Conservation (phyloP, 2,329 filamentous ascomycete genomes). For the Fusarium dimerum region DNA sequence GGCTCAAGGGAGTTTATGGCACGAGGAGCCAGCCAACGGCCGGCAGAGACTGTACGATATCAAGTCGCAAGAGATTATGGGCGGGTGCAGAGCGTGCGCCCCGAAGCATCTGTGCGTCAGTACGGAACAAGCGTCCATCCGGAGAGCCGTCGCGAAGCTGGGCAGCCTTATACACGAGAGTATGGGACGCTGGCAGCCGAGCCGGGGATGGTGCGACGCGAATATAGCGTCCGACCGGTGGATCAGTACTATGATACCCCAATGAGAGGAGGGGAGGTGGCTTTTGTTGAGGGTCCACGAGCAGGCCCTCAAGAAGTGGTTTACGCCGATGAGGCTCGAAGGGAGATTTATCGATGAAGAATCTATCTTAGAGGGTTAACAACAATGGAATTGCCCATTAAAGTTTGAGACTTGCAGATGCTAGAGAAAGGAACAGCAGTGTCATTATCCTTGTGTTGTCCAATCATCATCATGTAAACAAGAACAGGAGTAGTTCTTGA, state of each 20-base stretch:
- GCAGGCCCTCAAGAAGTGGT: conserved; percentile 44
- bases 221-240: conserved; percentile 44
- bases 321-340: conserved; percentile 44
- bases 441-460: no score
- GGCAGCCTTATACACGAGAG: conserved; percentile 36
- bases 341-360: conserved; percentile 38
- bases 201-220: conserved; percentile 27
- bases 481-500: neutral
- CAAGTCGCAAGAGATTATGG: conserved; percentile 44
- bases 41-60: conserved; percentile 47
- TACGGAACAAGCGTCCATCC: conserved; percentile 31
- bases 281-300: conserved; percentile 47
- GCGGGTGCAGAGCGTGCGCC: conserved; percentile 45
- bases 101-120: conserved; percentile 34
- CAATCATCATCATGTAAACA: neutral
- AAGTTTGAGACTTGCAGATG: neutral
- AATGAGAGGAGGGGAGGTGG: conserved; percentile 37
- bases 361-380: neutral
- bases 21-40: conserved; percentile 60
- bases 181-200: conserved; percentile 29
- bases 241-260: conserved; percentile 47
- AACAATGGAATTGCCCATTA: neutral
- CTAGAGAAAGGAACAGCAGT: no score
- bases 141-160: conserved; percentile 31
- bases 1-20: conserved; percentile 54